Conservation (phyloP, 176 grass and related monocot genomes). For the Pontederia crassipes region DNA sequence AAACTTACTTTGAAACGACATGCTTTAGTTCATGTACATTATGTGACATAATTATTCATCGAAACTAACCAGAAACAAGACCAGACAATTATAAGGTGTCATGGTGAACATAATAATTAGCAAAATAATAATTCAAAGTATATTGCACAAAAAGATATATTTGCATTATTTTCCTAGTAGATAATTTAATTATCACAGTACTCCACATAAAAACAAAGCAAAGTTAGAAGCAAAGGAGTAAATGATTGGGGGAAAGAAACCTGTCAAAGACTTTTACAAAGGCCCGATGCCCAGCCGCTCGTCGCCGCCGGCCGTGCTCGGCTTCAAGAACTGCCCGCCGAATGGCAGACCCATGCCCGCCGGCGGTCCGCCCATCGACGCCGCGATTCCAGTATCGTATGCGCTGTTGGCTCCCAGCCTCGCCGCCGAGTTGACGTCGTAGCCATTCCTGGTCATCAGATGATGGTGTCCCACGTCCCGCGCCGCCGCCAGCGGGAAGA, state of each 20-base stretch:
- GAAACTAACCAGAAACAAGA: no score
- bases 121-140: no score
- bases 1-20: no score
- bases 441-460: not conserved
- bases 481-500: not conserved
- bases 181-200: no score
- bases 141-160: no score
- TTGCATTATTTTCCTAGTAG: no score
- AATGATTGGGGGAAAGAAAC: not conserved
- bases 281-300: slow-evolving; percentile 5
- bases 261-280: not conserved
- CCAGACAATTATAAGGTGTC: no score
- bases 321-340: slow-evolving; percentile 7
- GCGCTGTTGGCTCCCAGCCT: not conserved
- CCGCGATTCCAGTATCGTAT: not conserved
- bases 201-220: no score
- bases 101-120: no score
- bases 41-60: no score
- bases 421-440: not conserved
- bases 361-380: not conserved
- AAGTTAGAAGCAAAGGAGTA: no score
- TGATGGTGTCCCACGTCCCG: not conserved
- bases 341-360: not conserved
- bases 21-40: no score
- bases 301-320: not conserved